Percentiles rank a stretch among this genome's conserved stretches.
Evolutionary conservation across 495 filamentous ascomycete genomes (phyloP).

Genomic region (Baudoinia panamericana): DNA sequence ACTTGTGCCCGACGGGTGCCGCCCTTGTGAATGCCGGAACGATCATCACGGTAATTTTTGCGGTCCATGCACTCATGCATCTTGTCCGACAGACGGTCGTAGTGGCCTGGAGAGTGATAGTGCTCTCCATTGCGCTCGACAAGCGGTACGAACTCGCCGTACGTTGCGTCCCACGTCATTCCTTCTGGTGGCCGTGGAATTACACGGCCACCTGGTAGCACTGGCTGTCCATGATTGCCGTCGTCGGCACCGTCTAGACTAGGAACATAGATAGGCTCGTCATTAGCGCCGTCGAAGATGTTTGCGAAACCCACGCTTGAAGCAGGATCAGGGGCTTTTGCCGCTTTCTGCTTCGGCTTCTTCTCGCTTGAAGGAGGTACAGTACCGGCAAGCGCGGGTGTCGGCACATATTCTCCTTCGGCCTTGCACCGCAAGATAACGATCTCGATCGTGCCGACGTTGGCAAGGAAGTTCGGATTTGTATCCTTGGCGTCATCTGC

Average conservation of each 20-base stretch:
- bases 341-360: too few relatives aligned
- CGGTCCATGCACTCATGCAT: background rate
- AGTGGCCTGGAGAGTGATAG: too few relatives aligned
- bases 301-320: too few relatives aligned
- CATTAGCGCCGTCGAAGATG: slow-evolving; percentile 18
- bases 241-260: background rate
- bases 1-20: background rate
- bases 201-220: background rate
- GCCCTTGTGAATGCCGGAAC: background rate
- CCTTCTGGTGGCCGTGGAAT: background rate
- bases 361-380: too few relatives aligned
- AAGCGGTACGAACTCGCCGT: too few relatives aligned
- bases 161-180: background rate
- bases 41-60: background rate
- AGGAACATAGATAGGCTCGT: too few relatives aligned
- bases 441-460: slow-evolving; percentile 38
- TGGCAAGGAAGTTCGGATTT: slow-evolving; percentile 25
- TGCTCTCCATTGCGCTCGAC: too few relatives aligned
- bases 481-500: slow-evolving; percentile 22
- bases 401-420: slow-evolving; percentile 2
- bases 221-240: background rate
- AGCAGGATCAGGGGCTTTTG: slow-evolving; percentile 23
- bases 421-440: slow-evolving; percentile 32
- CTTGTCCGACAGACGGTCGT: background rate
- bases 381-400: too few relatives aligned